Evolutionary conservation across 441 rosid genomes (phyloP), one percentile per base, ranked within the genome.

Genomic region (Gossypium schwendimanii): DNA sequence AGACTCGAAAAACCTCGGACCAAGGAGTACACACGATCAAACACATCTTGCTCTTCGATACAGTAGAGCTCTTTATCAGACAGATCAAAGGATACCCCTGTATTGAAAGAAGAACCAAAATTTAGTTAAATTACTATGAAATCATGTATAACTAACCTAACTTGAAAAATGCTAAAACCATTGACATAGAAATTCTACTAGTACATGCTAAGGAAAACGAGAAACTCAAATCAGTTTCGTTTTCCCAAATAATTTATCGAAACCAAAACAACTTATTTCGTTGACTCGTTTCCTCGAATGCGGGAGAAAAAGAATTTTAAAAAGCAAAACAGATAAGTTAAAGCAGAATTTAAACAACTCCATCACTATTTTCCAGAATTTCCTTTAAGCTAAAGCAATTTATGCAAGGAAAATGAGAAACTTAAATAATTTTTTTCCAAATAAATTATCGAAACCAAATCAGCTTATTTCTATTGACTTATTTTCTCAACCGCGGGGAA

Each of bases 21-120:
- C 76, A 90, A 73, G 0, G 99, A 89, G 83, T 87, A 93, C 44
- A 90, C 96, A 0, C 94, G 91, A 78, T 96, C 97, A 69, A 96
- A 90, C 73, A 91, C 78, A 21, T 85, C 90, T 82, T 91, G 99
- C 81, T 91, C 97, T 82, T 93, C 98, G 3, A 96, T 79, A 67
- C 98, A 96, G 79, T 89, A 89, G 70, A 93, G 78, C 77, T 91
- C 99, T 82, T 90, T 89, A 78, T 91, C 97, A 6, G 98, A 93
- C 15, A 96, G 81, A 78, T 96, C 98, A 80, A 91, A 93, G 10
- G 93, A 87, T 63, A 91, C 87, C 67, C 90, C 98, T 95, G 85
- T 76, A 62, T 33, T 4, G n/a, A 21, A 47, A 45, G 60, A 17
- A 31, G 12, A 50, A 60, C 0, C 26, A 24, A 44, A 23, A 2